Conservation (phyloP, 805 yeast genomes). For the Schizosaccharomyces osmophilus region DNA sequence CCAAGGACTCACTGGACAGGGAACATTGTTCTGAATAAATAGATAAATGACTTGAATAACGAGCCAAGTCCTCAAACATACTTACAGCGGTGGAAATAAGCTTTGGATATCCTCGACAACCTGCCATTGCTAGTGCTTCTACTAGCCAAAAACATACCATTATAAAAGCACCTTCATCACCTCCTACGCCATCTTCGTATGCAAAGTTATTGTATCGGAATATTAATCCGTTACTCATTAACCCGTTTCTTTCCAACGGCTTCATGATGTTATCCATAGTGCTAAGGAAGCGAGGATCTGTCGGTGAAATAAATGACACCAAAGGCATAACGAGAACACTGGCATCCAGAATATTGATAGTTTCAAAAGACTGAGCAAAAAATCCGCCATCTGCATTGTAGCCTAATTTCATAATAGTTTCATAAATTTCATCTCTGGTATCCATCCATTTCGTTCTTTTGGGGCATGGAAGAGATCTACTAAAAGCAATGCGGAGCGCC, state of each 20-base stretch:
- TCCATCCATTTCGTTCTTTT: background rate
- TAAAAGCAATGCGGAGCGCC: background rate
- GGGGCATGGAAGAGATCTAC: background rate
- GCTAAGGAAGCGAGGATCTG: constrained; percentile 1
- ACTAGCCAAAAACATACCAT: constrained; percentile 1
- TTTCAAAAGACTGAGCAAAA: background rate
- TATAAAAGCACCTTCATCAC: background rate
- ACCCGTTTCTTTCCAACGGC: background rate
- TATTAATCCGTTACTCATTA: background rate
- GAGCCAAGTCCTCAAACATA: constrained; percentile 1
- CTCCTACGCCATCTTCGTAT: constrained; percentile 1
- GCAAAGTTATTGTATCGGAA: background rate
- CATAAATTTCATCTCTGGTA: background rate
- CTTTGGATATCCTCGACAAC: background rate
- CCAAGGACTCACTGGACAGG: constrained; percentile 1
- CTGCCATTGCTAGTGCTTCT: constrained; percentile 1
- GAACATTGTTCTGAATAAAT: background rate
- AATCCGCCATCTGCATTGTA: background rate
- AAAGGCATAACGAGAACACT: background rate
- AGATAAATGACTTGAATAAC: background rate
- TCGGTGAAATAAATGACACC: constrained; percentile 1
- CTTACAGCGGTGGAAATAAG: background rate
- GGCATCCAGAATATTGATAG: background rate
- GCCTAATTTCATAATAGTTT: background rate
- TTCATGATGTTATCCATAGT: constrained; percentile 1